Conservation (phyloP, 2,329 filamentous ascomycete genomes). For the Ophiostoma perfectum region DNA sequence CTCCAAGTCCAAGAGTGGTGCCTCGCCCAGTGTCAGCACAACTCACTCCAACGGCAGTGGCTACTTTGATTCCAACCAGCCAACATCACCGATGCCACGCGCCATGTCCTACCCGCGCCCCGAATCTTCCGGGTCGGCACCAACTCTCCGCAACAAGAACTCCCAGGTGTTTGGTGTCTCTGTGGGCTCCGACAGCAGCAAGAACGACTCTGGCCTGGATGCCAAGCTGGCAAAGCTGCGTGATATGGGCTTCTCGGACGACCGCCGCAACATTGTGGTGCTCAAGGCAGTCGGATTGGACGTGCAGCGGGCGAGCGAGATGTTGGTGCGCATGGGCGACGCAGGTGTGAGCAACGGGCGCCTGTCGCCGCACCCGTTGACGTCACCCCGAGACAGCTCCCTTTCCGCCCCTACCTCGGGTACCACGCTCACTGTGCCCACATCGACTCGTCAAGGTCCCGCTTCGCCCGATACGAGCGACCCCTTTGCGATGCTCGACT, state of each 20-base stretch:
- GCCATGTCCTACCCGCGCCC: slow-evolving; percentile 22
- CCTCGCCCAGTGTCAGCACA: slow-evolving; percentile 29
- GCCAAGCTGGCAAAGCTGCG: slow-evolving; percentile 69
- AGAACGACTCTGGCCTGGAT: slow-evolving; percentile 49
- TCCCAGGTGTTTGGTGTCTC: slow-evolving; percentile 66
- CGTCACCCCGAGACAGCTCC: slow-evolving; percentile 43
- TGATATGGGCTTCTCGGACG: slow-evolving; percentile 89
- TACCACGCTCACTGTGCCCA: slow-evolving; percentile 35
- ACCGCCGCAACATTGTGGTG: slow-evolving; percentile 70
- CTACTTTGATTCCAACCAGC: slow-evolving; percentile 24
- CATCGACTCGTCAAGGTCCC: slow-evolving; percentile 26
- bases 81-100: slow-evolving; percentile 33
- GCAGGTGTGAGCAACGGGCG: slow-evolving; percentile 59
- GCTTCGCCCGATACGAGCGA: slow-evolving; percentile 38
- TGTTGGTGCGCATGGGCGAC: slow-evolving; percentile 76
- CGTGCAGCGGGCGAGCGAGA: slow-evolving; percentile 78
- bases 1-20: slow-evolving; percentile 55
- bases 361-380: slow-evolving; percentile 30
- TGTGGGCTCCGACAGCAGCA: slow-evolving; percentile 44
- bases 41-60: slow-evolving; percentile 15
- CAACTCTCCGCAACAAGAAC: slow-evolving; percentile 50
- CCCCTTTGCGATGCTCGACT: slow-evolving; percentile 65
- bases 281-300: slow-evolving; percentile 80
- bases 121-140: slow-evolving; percentile 33
- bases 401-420: slow-evolving; percentile 38